These are phyloP conservation scores for Byssothecium circinans DNA, from an alignment of 2,329 filamentous ascomycete species.

Conservation along the genomic window DNA sequence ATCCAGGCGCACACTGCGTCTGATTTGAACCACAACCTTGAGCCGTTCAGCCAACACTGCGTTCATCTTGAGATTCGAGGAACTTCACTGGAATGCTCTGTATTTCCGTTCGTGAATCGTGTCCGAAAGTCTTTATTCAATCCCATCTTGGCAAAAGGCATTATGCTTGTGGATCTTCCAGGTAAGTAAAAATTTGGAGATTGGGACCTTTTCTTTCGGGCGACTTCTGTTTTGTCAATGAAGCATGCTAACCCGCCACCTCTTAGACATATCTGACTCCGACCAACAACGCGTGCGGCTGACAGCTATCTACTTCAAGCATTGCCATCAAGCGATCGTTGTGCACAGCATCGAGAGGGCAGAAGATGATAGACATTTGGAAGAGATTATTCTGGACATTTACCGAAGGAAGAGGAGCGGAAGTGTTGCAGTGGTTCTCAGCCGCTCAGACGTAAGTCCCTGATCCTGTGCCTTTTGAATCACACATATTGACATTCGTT, in stretches of 20 bases:
- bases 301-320: background rate
- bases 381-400: constrained; percentile 1
- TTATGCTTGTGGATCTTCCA: constrained; percentile 1
- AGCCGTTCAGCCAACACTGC: constrained; percentile 15
- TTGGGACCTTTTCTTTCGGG: too few species aligned
- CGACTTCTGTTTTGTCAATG: background rate
- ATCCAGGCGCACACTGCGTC: constrained; percentile 2
- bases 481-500: background rate
- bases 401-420: constrained; percentile 2
- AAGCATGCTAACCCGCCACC: background rate
- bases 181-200: background rate
- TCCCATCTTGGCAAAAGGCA: constrained; percentile 1
- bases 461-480: too few species aligned
- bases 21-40: constrained; percentile 13
- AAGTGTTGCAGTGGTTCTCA: constrained; percentile 1
- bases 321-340: constrained; percentile 1
- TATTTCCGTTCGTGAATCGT: constrained; percentile 26
- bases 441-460: constrained; percentile 1
- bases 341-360: constrained; percentile 3
- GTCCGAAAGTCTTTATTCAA: constrained; percentile 7
- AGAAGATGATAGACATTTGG: background rate
- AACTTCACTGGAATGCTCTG: constrained; percentile 15
- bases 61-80: constrained; percentile 10
- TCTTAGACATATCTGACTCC: background rate
- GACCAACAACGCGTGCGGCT: background rate